A percentile compares a stretch with the other conserved stretches of the same genome.
Evolutionary conservation across 257 asterid genomes (phyloP).

Genomic region (Solanum pennellii): DNA sequence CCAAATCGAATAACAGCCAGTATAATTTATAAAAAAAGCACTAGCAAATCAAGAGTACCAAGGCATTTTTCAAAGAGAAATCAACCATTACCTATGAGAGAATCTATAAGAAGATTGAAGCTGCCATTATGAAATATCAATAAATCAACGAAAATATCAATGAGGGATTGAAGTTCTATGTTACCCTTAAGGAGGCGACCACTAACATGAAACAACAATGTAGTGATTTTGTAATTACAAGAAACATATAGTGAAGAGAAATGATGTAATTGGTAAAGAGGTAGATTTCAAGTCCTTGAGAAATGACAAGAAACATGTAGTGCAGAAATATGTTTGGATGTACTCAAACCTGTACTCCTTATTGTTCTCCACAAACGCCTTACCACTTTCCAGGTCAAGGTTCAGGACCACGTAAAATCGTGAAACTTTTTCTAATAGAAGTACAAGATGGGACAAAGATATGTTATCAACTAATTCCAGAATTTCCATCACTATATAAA

Average conservation of each 20-base stretch:
- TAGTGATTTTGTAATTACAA: constrained; percentile 86
- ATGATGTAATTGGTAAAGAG: constrained; percentile 87
- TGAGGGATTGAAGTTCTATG: constrained; percentile 93
- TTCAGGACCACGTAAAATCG: no score
- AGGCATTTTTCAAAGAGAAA: no score
- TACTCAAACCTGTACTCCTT: constrained; percentile 36
- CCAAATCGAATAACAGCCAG: no score
- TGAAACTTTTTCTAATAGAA: no score
- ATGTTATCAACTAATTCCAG: no score
- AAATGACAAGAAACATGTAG: no score
- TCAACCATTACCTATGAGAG: constrained; percentile 19
- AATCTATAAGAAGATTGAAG: constrained; percentile 88
- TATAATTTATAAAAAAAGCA: no score
- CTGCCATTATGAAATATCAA: constrained; percentile 70
- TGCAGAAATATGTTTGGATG: constrained; percentile 9
- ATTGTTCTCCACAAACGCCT: constrained; percentile 54
- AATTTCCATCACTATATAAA: no score
- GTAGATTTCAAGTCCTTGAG: constrained; percentile 62
- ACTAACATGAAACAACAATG: constrained; percentile 82
- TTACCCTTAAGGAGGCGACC: constrained; percentile 95
- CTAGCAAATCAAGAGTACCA: no score
- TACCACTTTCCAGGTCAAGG: constrained; percentile 39
- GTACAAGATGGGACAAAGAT: no score
- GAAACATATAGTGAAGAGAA: constrained; percentile 85
- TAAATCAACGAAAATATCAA: constrained; percentile 90